Evolutionary conservation across 148 eudicot genomes (phyloP).

Genomic region (Salicornia ramosissima): DNA sequence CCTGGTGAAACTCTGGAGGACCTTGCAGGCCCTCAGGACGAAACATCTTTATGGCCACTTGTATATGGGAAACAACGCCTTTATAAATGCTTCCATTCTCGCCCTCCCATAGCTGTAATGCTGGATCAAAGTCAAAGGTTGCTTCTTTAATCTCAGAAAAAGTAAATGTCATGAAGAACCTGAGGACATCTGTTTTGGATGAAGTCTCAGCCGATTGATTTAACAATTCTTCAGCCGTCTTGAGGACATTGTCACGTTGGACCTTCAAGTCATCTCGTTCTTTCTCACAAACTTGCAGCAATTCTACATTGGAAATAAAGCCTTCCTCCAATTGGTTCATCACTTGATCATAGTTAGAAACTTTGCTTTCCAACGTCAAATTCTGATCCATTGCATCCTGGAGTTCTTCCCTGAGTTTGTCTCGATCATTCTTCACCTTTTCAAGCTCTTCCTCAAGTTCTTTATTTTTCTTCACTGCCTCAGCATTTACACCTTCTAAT

Average conservation of each 20-base stretch:
- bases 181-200: slow-evolving; percentile 10
- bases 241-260: slow-evolving; percentile 34
- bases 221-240: slow-evolving; percentile 32
- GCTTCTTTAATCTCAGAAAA: slow-evolving; percentile 31
- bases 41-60: slow-evolving; percentile 66
- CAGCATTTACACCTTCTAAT: slow-evolving; percentile 17
- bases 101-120: slow-evolving; percentile 29
- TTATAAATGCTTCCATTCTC: slow-evolving; percentile 32
- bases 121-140: slow-evolving; percentile 30
- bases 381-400: slow-evolving; percentile 28
- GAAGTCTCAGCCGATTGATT: slow-evolving; percentile 26
- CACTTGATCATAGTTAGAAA: slow-evolving; percentile 28
- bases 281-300: slow-evolving; percentile 28
- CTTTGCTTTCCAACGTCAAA: slow-evolving; percentile 19
- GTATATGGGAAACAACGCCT: slow-evolving; percentile 34
- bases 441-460: slow-evolving; percentile 29
- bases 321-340: slow-evolving; percentile 32
- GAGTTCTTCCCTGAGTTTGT: slow-evolving; percentile 25
- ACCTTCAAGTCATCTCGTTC: slow-evolving; percentile 34
- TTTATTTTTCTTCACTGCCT: slow-evolving; percentile 23
- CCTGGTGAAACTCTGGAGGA: slow-evolving; percentile 54
- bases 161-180: slow-evolving; percentile 23
- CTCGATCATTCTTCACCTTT: slow-evolving; percentile 19
- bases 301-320: slow-evolving; percentile 25
- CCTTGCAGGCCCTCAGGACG: slow-evolving; percentile 49